Base-by-base conservation (phyloP, 768 basidiomycete species). In the Clitopilus passeckerianus region DNA sequence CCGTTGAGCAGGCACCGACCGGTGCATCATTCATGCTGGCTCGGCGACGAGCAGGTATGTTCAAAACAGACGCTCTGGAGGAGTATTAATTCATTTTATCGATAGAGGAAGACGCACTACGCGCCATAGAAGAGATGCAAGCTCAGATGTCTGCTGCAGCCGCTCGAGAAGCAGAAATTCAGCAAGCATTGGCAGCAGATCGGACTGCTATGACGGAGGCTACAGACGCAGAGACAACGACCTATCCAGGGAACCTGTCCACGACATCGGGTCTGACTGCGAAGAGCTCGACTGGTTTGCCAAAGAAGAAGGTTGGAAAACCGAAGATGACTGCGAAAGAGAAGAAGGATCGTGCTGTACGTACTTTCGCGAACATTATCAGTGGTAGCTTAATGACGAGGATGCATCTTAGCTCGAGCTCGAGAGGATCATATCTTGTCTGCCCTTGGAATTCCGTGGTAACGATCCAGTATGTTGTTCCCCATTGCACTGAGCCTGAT, bases 371-470 rank as follows among this genome's bases (percentile, higher is more conserved):
- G 9, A 41, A 7, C 9, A 57, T 23, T 10, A 9, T 52, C 23
- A 20, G 12, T 9, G 34, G 6, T 34, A 52, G 24, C 27, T 55
- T 50, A 52, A 34, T 35, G 22, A 37, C 55, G n/a, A 18, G 56
- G 43, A 37, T 23, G 20, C 46, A 56, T 58, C 23, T 22, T 56
- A 87, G 83, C 68, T 87, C 61, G 80, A 81, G 55, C 75, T 89
- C 33, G 92, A 94, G 62, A 84, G 83, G 59, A 81, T 91, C 15
- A 80, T 95, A 15, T 80, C 86, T 23, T 84, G 82, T 57, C 76
- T 96, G 35, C 95, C 95, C 0, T 78, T 98, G 12, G 95, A 96
- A 71, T 98, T 94, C 69, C 83, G 95, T 22, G 95, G 95, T 8
- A 89, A 79, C 63, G 92, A 96, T 72, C 88, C 90, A 1, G 93